Conservation (phyloP, 768 basidiomycete species). For the Panaeolus cyanescens region DNA sequence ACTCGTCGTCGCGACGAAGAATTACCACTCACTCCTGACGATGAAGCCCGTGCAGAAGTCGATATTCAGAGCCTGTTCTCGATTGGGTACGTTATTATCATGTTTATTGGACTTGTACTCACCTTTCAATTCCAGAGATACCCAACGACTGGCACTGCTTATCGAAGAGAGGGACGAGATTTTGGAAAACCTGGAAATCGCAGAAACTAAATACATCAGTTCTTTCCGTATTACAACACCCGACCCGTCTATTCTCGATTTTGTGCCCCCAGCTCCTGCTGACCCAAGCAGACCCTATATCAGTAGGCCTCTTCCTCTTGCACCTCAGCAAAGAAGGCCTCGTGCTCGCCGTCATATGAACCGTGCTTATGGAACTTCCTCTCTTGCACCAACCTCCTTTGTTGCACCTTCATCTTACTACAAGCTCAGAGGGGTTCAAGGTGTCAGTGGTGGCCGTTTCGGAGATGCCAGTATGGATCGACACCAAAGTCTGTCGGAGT, state of each 20-base stretch:
- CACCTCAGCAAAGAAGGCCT: slow-evolving; percentile 33
- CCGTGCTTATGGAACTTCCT: slow-evolving; percentile 66
- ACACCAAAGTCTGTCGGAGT: slow-evolving; percentile 54
- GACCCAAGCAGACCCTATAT: slow-evolving; percentile 57
- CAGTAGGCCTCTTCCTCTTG: slow-evolving; percentile 66
- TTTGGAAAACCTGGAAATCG: slow-evolving; percentile 78
- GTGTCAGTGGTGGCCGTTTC: slow-evolving; percentile 61
- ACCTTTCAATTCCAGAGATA: slow-evolving; percentile 51
- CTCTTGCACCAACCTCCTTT: slow-evolving; percentile 76
- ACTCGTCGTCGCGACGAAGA: slow-evolving; percentile 41
- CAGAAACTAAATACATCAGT: slow-evolving; percentile 75
- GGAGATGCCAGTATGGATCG: slow-evolving; percentile 42
- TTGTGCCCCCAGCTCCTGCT: slow-evolving; percentile 42
- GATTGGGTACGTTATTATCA: slow-evolving; percentile 54
- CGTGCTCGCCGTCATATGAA: slow-evolving; percentile 55
- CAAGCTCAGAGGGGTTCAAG: slow-evolving; percentile 63
- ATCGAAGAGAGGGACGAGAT: slow-evolving; percentile 78
- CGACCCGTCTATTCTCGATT: slow-evolving; percentile 69
- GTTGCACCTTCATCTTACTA: slow-evolving; percentile 82
- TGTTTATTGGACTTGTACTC: neutral
- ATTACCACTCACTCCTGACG: slow-evolving; percentile 34
- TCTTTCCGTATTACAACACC: slow-evolving; percentile 76
- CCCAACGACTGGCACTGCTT: slow-evolving; percentile 61
- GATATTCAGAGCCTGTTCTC: slow-evolving; percentile 77
- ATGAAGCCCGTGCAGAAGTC: slow-evolving; percentile 55